These are phyloP conservation scores for Arxiozyma telluris DNA, from an alignment of 1,139 yeast species.

Conservation along the genomic window DNA sequence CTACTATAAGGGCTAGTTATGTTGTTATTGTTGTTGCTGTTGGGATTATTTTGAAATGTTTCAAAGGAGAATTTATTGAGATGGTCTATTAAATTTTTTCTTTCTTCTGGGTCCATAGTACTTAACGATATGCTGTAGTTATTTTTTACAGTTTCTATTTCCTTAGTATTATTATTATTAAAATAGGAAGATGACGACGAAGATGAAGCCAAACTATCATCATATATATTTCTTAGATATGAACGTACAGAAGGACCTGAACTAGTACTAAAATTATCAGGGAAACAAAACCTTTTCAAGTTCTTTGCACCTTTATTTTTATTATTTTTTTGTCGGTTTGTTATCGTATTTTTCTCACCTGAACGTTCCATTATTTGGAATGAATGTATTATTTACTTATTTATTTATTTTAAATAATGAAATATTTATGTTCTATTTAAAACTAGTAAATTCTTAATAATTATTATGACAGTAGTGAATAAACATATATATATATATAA, in stretches of 20 bases:
- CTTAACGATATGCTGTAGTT: background rate
- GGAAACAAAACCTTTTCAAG: slow-evolving; percentile 3
- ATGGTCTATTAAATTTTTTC: background rate
- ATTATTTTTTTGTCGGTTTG: no score
- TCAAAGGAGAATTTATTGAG: slow-evolving; percentile 2
- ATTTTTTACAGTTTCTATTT: background rate
- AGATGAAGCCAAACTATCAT: background rate
- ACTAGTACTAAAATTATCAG: background rate
- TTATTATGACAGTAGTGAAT: no score
- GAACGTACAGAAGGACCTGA: slow-evolving; percentile 5
- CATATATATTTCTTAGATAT: slow-evolving; percentile 4
- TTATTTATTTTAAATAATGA: no score
- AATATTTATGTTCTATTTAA: no score
- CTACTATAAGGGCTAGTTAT: background rate
- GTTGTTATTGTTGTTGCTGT: background rate
- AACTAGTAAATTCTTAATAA: no score
- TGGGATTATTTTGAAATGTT: background rate
- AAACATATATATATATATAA: no score
- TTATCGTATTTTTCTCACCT: no score
- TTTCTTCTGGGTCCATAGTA: slow-evolving; percentile 1
- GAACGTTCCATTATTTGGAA: no score
- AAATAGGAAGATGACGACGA: background rate
- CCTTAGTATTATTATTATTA: background rate
- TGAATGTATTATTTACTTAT: no score
- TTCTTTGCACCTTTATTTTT: background rate